These are phyloP conservation scores for Ogataea allantospora DNA, from an alignment of 805 yeast species.

Conservation along the genomic window DNA sequence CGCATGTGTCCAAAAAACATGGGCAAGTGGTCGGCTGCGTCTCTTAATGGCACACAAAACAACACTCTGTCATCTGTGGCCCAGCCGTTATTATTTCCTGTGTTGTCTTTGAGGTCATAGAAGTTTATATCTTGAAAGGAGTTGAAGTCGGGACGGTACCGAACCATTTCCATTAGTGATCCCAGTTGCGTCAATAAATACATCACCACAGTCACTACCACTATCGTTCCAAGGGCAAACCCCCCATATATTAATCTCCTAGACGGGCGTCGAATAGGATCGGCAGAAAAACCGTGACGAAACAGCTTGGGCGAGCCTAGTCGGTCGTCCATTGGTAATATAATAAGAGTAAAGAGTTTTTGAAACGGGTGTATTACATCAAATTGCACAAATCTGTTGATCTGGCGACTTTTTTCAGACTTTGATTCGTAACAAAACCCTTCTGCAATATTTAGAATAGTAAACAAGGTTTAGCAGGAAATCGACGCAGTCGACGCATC, in stretches of 20 bases:
- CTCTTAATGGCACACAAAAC: constrained; percentile 58
- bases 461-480: constrained; percentile 7
- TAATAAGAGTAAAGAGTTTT: neutral
- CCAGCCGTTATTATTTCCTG: constrained; percentile 52
- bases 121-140: constrained; percentile 20
- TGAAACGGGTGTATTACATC: neutral
- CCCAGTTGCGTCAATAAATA: neutral
- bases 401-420: neutral
- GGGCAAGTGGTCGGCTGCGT: constrained; percentile 59
- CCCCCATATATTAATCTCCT: too few species aligned
- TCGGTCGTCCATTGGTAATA: constrained; percentile 2
- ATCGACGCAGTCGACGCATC: constrained; percentile 1
- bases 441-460: constrained; percentile 6
- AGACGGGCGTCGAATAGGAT: neutral
- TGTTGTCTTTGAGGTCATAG: constrained; percentile 43
- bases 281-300: neutral
- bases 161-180: constrained; percentile 4
- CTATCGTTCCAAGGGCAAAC: neutral
- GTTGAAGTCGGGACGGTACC: constrained; percentile 21
- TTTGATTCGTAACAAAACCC: neutral
- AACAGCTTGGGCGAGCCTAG: constrained; percentile 20
- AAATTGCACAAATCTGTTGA: neutral
- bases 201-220: constrained; percentile 2
- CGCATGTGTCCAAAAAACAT: constrained; percentile 59
- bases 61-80: constrained; percentile 49